Evolutionary conservation across 208 protist species (phyloP), one percentile per base, ranked within the genome.

Genomic region (Leishmania arabica): DNA sequence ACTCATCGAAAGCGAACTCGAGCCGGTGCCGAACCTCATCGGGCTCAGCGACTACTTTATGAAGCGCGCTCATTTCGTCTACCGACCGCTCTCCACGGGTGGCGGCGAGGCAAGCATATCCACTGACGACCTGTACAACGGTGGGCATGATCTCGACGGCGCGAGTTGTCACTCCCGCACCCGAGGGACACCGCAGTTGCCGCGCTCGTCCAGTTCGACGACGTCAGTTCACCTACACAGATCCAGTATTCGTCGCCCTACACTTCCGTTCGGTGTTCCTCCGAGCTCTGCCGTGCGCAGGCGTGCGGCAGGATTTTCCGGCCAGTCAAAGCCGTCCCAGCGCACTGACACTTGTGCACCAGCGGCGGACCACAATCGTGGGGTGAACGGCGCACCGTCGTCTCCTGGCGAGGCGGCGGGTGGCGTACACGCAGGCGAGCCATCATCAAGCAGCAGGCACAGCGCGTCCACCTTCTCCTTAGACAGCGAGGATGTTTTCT

Each of bases 11-110:
- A 84, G 70, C 31, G 71, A 72, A 11, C 75, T 89, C 0, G 76
- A 82, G 62, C 79, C 82, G 9, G 17, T 86, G 54, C 79, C 82
- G 51, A 89, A 89, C 74, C 34, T 89, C 13, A 62, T 89, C 13
- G 86, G 86, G 9, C 40, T 89, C 1, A 70, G 78, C 27, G 66
- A 66, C 47, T 82, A 84, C 37, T 74, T 86, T 27, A 68, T 82
- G 8, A 80, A 84, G 40, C 72, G 81, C 21, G 78, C 56, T 4
- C 78, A 74, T 3, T 81, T 80, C 58, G 19, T 42, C 37, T 80
- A 88, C 60, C 80, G 53, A 6, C 74, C 77, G 9, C n/a, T 70
- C n/a, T 77, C 84, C 13, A 51, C 74, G 1, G 56, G 47, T 37
- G 58, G 31, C 4, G 5, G 24, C 2, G 31, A 42, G 54, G 47